These are phyloP conservation scores for Tricholoma terreum DNA, from an alignment of 768 basidiomycete genomes.

Conservation along the genomic window DNA sequence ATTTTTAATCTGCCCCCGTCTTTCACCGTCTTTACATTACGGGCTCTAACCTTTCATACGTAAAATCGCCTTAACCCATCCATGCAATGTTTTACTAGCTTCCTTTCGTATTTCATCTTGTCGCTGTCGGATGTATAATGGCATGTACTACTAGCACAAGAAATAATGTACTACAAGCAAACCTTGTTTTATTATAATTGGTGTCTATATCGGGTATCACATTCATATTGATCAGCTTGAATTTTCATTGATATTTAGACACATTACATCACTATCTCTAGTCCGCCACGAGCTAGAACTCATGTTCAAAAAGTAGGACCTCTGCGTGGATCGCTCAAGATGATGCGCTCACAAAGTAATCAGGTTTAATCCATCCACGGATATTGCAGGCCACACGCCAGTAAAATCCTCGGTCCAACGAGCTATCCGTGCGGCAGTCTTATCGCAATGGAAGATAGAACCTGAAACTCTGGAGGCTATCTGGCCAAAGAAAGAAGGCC, in stretches of 20 bases:
- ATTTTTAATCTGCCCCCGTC: conserved; percentile 23
- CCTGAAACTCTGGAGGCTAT: conserved; percentile 82
- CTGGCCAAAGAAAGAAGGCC: conserved; percentile 98
- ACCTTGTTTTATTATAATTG: neutral
- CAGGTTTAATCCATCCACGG: conserved; percentile 72
- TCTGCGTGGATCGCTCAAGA: conserved; percentile 5
- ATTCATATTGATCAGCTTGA: too few species aligned
- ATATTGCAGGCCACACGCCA: conserved; percentile 86
- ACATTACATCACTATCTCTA: conserved; percentile 1
- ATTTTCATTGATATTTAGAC: too few species aligned
- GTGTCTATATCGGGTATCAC: too few species aligned
- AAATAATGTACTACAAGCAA: conserved; percentile 45
- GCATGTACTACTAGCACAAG: conserved; percentile 42
- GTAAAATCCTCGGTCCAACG: conserved; percentile 94
- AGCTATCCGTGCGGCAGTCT: conserved; percentile 72
- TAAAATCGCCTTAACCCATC: conserved; percentile 24
- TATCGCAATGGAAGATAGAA: conserved; percentile 82
- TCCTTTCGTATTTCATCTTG: conserved; percentile 18
- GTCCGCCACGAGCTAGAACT: conserved; percentile 66
- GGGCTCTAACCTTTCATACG: conserved; percentile 20
- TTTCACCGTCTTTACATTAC: conserved; percentile 16
- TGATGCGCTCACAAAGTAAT: conserved; percentile 2
- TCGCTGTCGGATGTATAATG: conserved; percentile 30
- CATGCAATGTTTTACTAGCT: conserved; percentile 29
- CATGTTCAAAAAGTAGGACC: conserved; percentile 75